A percentile compares a stretch with the other conserved stretches of the same genome.
phyloP scores from a whole-genome alignment of 177 flowering plant species.

The Vitis hybrid region DNA sequence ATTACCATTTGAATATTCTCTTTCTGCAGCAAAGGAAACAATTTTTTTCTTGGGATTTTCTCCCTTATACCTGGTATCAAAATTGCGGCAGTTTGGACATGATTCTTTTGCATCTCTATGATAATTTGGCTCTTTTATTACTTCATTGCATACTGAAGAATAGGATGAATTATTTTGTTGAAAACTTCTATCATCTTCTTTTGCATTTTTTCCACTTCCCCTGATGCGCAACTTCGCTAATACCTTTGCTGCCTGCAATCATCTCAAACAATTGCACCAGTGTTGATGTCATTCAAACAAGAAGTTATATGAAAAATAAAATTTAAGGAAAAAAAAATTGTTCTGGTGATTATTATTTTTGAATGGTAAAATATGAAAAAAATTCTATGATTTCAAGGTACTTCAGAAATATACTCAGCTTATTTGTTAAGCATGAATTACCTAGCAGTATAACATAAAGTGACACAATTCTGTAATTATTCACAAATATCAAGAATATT shows the following conservation, averaged over 20 bases:
- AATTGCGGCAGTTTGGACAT: constrained; percentile 7
- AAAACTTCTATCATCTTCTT: constrained; percentile 22
- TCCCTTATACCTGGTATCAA: constrained; percentile 14
- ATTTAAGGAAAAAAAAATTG: neutral
- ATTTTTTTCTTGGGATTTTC: constrained; percentile 10
- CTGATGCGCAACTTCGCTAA: constrained; percentile 46
- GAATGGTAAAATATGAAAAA: neutral
- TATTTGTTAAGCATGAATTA: neutral
- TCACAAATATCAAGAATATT: neutral
- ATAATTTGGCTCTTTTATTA: constrained; percentile 4
- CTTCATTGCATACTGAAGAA: constrained; percentile 10
- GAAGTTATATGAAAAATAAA: neutral
- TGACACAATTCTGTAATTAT: neutral
- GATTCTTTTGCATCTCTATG: constrained; percentile 17
- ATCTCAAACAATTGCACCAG: neutral
- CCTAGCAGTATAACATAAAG: neutral
- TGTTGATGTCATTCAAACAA: neutral
- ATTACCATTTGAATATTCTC: constrained; percentile 13
- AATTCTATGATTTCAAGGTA: too few relatives aligned
- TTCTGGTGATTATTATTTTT: neutral
- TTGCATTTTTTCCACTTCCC: constrained; percentile 16
- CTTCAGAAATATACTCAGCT: neutral
- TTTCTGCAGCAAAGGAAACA: constrained; percentile 15
- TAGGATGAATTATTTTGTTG: constrained; percentile 21
- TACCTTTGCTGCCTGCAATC: constrained; percentile 54